These are phyloP conservation scores for Macroventuria anomochaeta DNA, from an alignment of 2,329 filamentous ascomycete genomes.

Conservation along the genomic window DNA sequence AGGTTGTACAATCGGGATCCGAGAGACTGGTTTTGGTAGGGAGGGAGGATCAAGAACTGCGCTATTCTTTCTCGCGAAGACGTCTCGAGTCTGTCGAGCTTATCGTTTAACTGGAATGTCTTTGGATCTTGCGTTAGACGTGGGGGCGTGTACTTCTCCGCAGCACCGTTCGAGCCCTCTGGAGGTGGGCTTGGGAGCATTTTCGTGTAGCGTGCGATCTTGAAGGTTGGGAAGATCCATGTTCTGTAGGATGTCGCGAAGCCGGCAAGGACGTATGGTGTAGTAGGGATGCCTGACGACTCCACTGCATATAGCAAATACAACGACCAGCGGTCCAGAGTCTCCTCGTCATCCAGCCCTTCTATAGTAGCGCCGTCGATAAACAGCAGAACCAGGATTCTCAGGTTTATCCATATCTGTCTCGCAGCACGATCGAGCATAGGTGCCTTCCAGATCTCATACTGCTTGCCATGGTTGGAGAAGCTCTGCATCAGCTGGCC, in stretches of 20 bases:
- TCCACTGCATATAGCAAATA: slow-evolving; percentile 69
- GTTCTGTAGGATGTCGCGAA: slow-evolving; percentile 92
- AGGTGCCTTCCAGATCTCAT: slow-evolving; percentile 84
- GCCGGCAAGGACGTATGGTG: slow-evolving; percentile 77
- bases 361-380: slow-evolving; percentile 92
- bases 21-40: slow-evolving; percentile 81
- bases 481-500: slow-evolving; percentile 74
- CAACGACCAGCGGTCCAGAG: slow-evolving; percentile 84
- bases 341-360: slow-evolving; percentile 71
- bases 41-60: slow-evolving; percentile 89
- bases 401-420: slow-evolving; percentile 77
- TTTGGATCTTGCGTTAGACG: slow-evolving; percentile 38
- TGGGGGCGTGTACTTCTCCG: slow-evolving; percentile 47
- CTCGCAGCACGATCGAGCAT: slow-evolving; percentile 73
- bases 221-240: slow-evolving; percentile 65
- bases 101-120: slow-evolving; percentile 39
- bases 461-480: slow-evolving; percentile 66
- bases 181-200: slow-evolving; percentile 43
- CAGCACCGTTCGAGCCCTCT: slow-evolving; percentile 42
- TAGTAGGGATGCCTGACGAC: slow-evolving; percentile 32
- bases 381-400: slow-evolving; percentile 83
- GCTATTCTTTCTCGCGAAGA: slow-evolving; percentile 85
- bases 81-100: slow-evolving; percentile 62
- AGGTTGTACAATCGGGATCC: slow-evolving; percentile 81
- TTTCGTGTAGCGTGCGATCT: slow-evolving; percentile 48